phyloP scores from a whole-genome alignment of 495 filamentous ascomycete species.

The Pseudoneurospora amorphoporcata region DNA sequence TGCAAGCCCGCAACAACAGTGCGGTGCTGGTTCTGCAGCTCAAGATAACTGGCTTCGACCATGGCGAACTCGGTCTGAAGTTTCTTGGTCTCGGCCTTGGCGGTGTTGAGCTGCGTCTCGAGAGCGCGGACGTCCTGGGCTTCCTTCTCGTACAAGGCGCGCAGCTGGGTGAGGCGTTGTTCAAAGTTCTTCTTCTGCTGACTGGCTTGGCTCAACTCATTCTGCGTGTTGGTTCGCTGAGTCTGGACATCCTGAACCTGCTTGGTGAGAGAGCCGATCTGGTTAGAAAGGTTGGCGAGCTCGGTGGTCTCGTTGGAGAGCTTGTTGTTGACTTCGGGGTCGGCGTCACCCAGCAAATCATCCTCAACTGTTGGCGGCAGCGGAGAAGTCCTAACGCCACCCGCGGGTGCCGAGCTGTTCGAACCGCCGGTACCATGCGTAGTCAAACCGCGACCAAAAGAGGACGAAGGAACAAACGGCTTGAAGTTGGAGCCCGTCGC shows the following conservation, averaged over 20 bases:
- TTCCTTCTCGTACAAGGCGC: slow-evolving; percentile 85
- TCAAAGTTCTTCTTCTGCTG: slow-evolving; percentile 90
- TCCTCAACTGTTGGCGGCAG: slow-evolving; percentile 52
- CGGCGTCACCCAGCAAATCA: slow-evolving; percentile 89
- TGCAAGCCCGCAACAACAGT: slow-evolving; percentile 65
- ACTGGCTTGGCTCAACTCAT: slow-evolving; percentile 64
- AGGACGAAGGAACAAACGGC: slow-evolving; percentile 82
- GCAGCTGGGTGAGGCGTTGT: slow-evolving; percentile 68
- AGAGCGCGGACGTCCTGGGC: slow-evolving; percentile 73
- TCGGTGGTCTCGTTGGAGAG: slow-evolving; percentile 82
- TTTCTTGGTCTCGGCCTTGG: slow-evolving; percentile 72
- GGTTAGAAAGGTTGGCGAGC: slow-evolving; percentile 92
- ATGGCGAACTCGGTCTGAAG: slow-evolving; percentile 70
- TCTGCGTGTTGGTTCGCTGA: slow-evolving; percentile 67
- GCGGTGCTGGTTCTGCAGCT: slow-evolving; percentile 74
- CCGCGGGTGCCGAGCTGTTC: slow-evolving; percentile 29
- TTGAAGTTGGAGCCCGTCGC: slow-evolving; percentile 55
- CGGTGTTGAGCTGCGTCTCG: slow-evolving; percentile 67
- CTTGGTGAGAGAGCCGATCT: slow-evolving; percentile 77
- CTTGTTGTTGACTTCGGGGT: slow-evolving; percentile 80
- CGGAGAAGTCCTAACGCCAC: slow-evolving; percentile 21
- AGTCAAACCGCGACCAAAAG: slow-evolving; percentile 76
- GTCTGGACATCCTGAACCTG: slow-evolving; percentile 88
- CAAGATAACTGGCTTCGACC: slow-evolving; percentile 71
- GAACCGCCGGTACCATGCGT: slow-evolving; percentile 71